Conservation (phyloP, 306 rosid genomes). For the Carpinus viminea region DNA sequence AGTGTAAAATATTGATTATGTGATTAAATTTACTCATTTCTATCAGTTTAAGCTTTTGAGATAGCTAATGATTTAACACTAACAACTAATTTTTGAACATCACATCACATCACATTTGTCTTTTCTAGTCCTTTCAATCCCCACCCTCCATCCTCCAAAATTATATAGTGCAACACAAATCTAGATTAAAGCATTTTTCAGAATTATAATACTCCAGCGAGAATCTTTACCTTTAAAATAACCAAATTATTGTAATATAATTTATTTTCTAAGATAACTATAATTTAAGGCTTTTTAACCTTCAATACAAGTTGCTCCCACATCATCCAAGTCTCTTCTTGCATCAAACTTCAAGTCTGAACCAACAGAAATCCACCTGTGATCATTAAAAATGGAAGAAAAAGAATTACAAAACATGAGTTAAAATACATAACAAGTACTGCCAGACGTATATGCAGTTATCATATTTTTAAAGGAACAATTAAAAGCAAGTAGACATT, state of each 20-base stretch:
- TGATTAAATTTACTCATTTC: no score
- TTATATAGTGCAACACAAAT: not conserved
- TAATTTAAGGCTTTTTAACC: slow-evolving; percentile 41
- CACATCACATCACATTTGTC: not conserved
- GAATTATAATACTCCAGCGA: not conserved
- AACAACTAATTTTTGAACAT: no score
- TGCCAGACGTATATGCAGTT: not conserved
- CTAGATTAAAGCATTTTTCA: not conserved
- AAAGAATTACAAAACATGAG: slow-evolving; percentile 37
- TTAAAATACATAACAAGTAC: slow-evolving; percentile 7
- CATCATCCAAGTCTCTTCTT: slow-evolving; percentile 95
- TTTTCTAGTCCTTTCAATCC: not conserved
- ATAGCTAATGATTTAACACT: no score
- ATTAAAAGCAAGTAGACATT: slow-evolving; percentile 9
- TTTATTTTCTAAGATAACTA: slow-evolving; percentile 5
- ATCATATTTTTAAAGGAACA: not conserved
- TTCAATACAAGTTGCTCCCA: slow-evolving; percentile 68
- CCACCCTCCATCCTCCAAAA: not conserved
- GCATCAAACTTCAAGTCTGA: slow-evolving; percentile 99
- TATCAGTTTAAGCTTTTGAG: no score
- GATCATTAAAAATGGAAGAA: slow-evolving; percentile 37
- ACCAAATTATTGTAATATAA: not conserved
- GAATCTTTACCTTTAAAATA: not conserved
- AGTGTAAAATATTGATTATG: no score
- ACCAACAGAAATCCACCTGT: slow-evolving; percentile 99